These are phyloP conservation scores for Erodium chrysanthum DNA, from an alignment of 441 rosid genomes.

Conservation along the genomic window DNA sequence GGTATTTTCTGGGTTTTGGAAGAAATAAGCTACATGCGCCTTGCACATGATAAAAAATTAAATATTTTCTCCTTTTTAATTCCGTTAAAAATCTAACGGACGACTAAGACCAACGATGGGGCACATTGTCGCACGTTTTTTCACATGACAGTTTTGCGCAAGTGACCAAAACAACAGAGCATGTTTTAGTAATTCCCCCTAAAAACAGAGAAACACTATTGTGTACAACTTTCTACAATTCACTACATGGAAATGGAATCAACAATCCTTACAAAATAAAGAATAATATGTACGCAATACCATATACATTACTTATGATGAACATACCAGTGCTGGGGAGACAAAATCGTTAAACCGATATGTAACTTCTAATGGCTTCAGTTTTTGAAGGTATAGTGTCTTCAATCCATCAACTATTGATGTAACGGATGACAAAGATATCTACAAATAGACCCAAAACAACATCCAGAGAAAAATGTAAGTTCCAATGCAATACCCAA, in stretches of 20 bases:
- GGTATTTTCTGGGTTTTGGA: too few species aligned
- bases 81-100: too few species aligned
- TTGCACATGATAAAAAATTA: too few species aligned
- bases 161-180: too few species aligned
- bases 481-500: not conserved
- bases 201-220: not conserved
- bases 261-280: not conserved
- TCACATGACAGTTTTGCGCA: too few species aligned
- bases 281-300: not conserved
- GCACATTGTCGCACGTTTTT: too few species aligned
- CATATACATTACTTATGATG: conserved; percentile 1
- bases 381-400: conserved; percentile 71
- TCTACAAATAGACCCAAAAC: conserved; percentile 31
- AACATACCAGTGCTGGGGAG: conserved; percentile 64
- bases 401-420: conserved; percentile 87
- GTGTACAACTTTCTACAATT: not conserved
- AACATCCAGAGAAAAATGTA: not conserved
- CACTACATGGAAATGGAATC: conserved; percentile 3
- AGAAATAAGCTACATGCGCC: too few species aligned
- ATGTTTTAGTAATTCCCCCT: too few species aligned
- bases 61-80: too few species aligned
- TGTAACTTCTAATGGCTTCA: conserved; percentile 81
- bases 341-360: conserved; percentile 85
- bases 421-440: conserved; percentile 75
- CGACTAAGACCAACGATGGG: too few species aligned